These are phyloP conservation scores for Globisporangium heterothallicum DNA, from an alignment of 352 stramenopile genomes.

Conservation along the genomic window DNA sequence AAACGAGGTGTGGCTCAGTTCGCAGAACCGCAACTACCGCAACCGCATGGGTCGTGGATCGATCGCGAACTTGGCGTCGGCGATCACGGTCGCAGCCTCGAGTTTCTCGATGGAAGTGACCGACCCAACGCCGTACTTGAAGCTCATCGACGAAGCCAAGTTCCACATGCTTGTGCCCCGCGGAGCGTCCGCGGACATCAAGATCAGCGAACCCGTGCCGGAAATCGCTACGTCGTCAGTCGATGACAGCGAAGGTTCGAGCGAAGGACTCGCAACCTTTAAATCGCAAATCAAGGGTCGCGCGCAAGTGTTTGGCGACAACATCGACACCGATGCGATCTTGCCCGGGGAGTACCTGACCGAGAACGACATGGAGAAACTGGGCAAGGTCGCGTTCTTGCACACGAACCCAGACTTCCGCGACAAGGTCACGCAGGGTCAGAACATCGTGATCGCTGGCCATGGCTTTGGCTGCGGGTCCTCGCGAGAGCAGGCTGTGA, in stretches of 20 bases:
- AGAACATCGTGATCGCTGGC: slow-evolving; percentile 73
- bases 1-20: slow-evolving; percentile 80
- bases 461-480: slow-evolving; percentile 82
- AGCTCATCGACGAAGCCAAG: slow-evolving; percentile 65
- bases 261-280: slow-evolving; percentile 34
- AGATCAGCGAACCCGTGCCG: slow-evolving; percentile 40
- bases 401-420: slow-evolving; percentile 85
- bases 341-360: slow-evolving; percentile 74
- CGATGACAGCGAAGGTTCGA: slow-evolving; percentile 18
- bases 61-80: slow-evolving; percentile 75
- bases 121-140: slow-evolving; percentile 67
- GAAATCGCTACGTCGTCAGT: slow-evolving; percentile 32
- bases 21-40: slow-evolving; percentile 85
- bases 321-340: slow-evolving; percentile 88
- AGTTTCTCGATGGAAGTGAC: slow-evolving; percentile 81
- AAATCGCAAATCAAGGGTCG: slow-evolving; percentile 55
- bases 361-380: slow-evolving; percentile 81
- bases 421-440: slow-evolving; percentile 65
- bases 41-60: slow-evolving; percentile 84
- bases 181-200: slow-evolving; percentile 33
- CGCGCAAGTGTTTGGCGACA: slow-evolving; percentile 83
- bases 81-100: slow-evolving; percentile 75
- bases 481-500: slow-evolving; percentile 82
- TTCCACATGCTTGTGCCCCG: slow-evolving; percentile 58
- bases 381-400: slow-evolving; percentile 80